phyloP scores from a whole-genome alignment of 1,284 basidiomycete genomes.

The Heterobasidion annosum region DNA sequence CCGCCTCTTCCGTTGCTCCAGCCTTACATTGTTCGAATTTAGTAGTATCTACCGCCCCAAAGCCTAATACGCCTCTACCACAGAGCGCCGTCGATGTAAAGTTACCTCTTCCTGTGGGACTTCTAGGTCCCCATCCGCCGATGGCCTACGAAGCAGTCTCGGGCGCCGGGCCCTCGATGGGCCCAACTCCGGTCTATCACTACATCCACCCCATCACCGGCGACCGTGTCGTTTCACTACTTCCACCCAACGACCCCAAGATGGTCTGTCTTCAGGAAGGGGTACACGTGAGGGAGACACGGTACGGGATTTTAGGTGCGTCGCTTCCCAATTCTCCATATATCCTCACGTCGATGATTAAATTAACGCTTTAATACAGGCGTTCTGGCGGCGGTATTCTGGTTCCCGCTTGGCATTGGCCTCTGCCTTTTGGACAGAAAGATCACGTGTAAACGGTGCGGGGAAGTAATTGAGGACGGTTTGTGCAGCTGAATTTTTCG shows the following conservation, averaged over 20 bases:
- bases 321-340: slow-evolving; percentile 6
- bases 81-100: background rate
- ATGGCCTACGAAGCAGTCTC: slow-evolving; percentile 6
- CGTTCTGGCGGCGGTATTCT: slow-evolving; percentile 66
- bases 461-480: slow-evolving; percentile 13
- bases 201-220: slow-evolving; percentile 37
- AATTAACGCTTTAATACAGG: slow-evolving; percentile 29
- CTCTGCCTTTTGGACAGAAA: slow-evolving; percentile 64
- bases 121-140: background rate
- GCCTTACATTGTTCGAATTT: background rate
- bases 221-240: slow-evolving; percentile 37
- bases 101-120: background rate
- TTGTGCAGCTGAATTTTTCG: slow-evolving; percentile 6
- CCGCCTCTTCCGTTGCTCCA: background rate
- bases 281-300: slow-evolving; percentile 47
- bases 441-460: slow-evolving; percentile 56
- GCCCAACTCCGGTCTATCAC: slow-evolving; percentile 22
- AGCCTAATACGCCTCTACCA: background rate
- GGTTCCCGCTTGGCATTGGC: slow-evolving; percentile 74
- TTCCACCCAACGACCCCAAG: slow-evolving; percentile 70
- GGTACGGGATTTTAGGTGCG: slow-evolving; percentile 61
- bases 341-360: background rate
- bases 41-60: slow-evolving; percentile 4
- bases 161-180: slow-evolving; percentile 5
- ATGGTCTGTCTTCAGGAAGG: slow-evolving; percentile 76